These are phyloP conservation scores for Pleoardoris graminearum DNA, from an alignment of 2,329 filamentous ascomycete genomes.

Conservation along the genomic window DNA sequence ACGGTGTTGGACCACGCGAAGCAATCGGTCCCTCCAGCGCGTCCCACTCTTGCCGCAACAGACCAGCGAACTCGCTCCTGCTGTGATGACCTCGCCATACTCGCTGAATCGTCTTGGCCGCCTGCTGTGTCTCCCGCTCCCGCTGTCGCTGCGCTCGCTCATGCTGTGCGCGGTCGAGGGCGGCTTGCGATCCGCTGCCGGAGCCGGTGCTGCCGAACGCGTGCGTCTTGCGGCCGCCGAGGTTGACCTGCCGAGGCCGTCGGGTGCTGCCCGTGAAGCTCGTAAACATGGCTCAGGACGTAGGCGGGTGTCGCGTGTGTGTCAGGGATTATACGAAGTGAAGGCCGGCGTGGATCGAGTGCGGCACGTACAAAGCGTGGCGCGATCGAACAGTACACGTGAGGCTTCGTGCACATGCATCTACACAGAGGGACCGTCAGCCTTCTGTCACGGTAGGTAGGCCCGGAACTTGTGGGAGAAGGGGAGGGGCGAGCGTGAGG, in stretches of 20 bases:
- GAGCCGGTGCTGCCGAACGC: conserved; percentile 68
- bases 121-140: conserved; percentile 76
- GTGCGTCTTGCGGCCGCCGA: conserved; percentile 81
- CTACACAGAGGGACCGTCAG: too few species aligned
- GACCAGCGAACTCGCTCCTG: conserved; percentile 61
- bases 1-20: conserved; percentile 26
- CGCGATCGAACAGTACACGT: too few species aligned
- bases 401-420: too few species aligned
- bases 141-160: conserved; percentile 79
- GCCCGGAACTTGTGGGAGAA: neutral
- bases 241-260: conserved; percentile 87
- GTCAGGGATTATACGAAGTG: neutral
- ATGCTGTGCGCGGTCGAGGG: conserved; percentile 83
- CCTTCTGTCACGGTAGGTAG: too few species aligned
- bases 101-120: conserved; percentile 73
- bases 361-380: neutral
- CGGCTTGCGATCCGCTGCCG: conserved; percentile 69
- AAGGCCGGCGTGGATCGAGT: neutral
- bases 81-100: conserved; percentile 77
- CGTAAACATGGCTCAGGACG: conserved; percentile 69
- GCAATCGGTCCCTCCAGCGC: conserved; percentile 25
- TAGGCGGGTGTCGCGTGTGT: neutral
- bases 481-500: neutral
- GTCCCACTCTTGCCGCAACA: conserved; percentile 50
- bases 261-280: conserved; percentile 88